Percentiles rank a stretch among this genome's conserved stretches.
These are phyloP conservation scores for Domatiomyces globalis DNA, from an alignment of 2,329 filamentous ascomycete species.

Conservation along the genomic window DNA sequence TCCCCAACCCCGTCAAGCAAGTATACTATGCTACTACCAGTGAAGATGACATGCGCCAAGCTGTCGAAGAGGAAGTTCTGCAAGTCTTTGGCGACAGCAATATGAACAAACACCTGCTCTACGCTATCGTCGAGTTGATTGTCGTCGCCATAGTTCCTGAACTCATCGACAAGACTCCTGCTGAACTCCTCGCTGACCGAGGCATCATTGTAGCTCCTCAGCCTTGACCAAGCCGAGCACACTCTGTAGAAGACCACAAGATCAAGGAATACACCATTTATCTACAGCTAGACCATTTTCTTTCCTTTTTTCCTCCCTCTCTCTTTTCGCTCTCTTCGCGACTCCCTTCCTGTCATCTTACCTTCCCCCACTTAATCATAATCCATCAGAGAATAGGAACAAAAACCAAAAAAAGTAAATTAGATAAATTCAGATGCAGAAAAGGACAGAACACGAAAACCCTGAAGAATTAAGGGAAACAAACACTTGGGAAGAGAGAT, in stretches of 20 bases:
- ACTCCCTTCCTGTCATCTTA: too few relatives aligned
- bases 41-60: constrained; percentile 38
- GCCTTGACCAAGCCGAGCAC: too few relatives aligned
- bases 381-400: too few relatives aligned
- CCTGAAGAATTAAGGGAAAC: too few relatives aligned
- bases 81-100: constrained; percentile 68
- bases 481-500: too few relatives aligned
- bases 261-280: too few relatives aligned
- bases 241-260: background rate
- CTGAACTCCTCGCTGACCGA: constrained; percentile 60
- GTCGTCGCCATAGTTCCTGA: constrained; percentile 77
- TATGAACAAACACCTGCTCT: constrained; percentile 85
- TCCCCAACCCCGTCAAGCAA: constrained; percentile 31
- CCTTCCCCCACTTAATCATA: too few relatives aligned
- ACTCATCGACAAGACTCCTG: constrained; percentile 55
- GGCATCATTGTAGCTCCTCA: constrained; percentile 25
- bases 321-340: too few relatives aligned
- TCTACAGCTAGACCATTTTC: too few relatives aligned
- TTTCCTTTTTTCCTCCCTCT: background rate
- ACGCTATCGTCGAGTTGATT: constrained; percentile 65
- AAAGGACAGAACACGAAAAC: too few relatives aligned
- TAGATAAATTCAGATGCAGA: too few relatives aligned
- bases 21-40: constrained; percentile 26
- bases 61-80: constrained; percentile 51
- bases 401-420: too few relatives aligned